A percentile compares a stretch with the other conserved stretches of the same genome.
Evolutionary conservation across 2,329 filamentous ascomycete genomes (phyloP).

Genomic region (Harringtonia aguacate): DNA sequence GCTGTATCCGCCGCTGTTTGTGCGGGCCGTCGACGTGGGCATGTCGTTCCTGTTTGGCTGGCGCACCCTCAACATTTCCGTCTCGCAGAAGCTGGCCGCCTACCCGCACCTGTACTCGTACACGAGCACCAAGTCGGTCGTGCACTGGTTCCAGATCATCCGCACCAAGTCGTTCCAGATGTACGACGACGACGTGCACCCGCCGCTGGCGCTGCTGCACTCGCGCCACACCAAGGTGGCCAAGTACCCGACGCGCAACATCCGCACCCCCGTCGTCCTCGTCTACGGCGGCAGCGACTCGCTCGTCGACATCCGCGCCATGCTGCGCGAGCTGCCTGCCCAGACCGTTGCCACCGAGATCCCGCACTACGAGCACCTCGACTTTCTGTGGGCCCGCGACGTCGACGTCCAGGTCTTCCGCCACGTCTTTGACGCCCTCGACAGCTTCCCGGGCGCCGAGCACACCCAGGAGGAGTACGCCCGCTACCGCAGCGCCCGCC

Average conservation of each 20-base stretch:
- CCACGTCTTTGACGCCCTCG: slow-evolving; percentile 81
- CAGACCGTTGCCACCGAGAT: slow-evolving; percentile 82
- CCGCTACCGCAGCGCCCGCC: slow-evolving; percentile 41
- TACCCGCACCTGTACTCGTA: slow-evolving; percentile 96
- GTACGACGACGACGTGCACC: slow-evolving; percentile 90
- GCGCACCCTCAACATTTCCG: slow-evolving; percentile 72
- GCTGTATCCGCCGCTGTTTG: slow-evolving; percentile 88
- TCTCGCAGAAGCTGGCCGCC: slow-evolving; percentile 83
- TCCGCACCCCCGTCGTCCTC: slow-evolving; percentile 87
- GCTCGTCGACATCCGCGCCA: slow-evolving; percentile 83
- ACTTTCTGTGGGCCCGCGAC: slow-evolving; percentile 89
- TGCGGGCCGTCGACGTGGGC: slow-evolving; percentile 73
- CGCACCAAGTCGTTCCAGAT: slow-evolving; percentile 94
- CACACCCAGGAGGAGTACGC: slow-evolving; percentile 52
- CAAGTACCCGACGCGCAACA: slow-evolving; percentile 92
- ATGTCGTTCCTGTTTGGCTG: slow-evolving; percentile 83
- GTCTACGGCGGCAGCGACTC: slow-evolving; percentile 92
- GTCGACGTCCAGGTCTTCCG: slow-evolving; percentile 78
- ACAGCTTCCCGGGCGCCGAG: slow-evolving; percentile 52
- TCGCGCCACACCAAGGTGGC: slow-evolving; percentile 92
- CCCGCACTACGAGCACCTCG: slow-evolving; percentile 88
- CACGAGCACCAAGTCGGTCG: slow-evolving; percentile 91
- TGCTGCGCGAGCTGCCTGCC: slow-evolving; percentile 77
- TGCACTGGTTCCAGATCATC: slow-evolving; percentile 99
- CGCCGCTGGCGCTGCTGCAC: slow-evolving; percentile 60